Conservation (phyloP, 345 rosid genomes). For the Bruguiera parviflora region DNA sequence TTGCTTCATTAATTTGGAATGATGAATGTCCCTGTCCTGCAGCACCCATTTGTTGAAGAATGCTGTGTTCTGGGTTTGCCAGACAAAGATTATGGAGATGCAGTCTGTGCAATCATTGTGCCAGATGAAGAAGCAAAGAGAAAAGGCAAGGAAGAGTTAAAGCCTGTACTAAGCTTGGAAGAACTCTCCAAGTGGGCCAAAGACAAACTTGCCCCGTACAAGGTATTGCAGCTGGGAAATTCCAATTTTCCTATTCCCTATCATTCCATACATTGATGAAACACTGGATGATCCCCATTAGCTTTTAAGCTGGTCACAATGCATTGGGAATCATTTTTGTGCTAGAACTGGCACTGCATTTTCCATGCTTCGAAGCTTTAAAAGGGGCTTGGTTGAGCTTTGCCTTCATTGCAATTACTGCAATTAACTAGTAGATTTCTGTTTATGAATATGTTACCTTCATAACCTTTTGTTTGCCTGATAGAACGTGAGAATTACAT, state of each 20-base stretch:
- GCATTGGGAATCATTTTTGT: neutral
- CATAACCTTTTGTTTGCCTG: constrained; percentile 1
- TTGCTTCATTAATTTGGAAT: neutral
- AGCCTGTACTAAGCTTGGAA: constrained; percentile 63
- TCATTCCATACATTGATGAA: neutral
- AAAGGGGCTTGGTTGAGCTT: too few relatives aligned
- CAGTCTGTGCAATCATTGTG: constrained; percentile 66
- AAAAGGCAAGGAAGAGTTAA: constrained; percentile 40
- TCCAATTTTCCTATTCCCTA: neutral
- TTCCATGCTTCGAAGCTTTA: too few relatives aligned
- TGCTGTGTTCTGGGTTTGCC: constrained; percentile 92
- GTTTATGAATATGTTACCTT: neutral
- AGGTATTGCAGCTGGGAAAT: constrained; percentile 41
- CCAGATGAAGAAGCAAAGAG: constrained; percentile 47
- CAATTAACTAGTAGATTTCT: too few relatives aligned
- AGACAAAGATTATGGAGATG: constrained; percentile 88
- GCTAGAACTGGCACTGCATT: too few relatives aligned
- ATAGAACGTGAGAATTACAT: neutral
- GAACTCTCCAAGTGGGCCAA: constrained; percentile 81
- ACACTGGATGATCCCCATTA: neutral
- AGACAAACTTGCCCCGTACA: constrained; percentile 97
- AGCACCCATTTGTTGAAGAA: constrained; percentile 84
- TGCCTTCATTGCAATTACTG: too few relatives aligned
- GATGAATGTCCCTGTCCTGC: constrained; percentile 22
- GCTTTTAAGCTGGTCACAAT: neutral